These are phyloP conservation scores for Pascua guehoae DNA, from an alignment of 1,284 basidiomycete genomes.

Conservation along the genomic window DNA sequence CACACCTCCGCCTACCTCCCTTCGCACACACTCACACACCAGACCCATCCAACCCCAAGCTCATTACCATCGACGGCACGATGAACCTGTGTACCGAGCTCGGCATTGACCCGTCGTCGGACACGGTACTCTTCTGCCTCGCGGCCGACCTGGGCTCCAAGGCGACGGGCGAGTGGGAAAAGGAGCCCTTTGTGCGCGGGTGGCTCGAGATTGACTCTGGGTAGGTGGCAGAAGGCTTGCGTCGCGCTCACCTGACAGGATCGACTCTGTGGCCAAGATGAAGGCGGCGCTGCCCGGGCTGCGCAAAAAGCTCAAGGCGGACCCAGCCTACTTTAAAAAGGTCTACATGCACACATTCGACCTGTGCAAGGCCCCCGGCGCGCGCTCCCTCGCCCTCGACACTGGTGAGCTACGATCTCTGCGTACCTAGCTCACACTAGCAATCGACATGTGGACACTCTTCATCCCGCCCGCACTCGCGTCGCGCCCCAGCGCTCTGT, in stretches of 20 bases:
- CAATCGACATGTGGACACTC: slow-evolving; percentile 67
- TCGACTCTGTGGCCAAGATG: slow-evolving; percentile 70
- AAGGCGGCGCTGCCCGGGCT: slow-evolving; percentile 59
- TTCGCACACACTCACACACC: not conserved
- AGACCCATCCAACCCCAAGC: slow-evolving; percentile 40
- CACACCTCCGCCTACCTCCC: too few species aligned
- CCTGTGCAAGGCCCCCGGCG: slow-evolving; percentile 72
- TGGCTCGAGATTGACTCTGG: slow-evolving; percentile 59
- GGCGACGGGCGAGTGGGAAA: slow-evolving; percentile 68
- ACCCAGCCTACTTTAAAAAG: slow-evolving; percentile 72
- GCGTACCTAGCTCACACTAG: slow-evolving; percentile 18
- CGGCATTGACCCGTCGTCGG: slow-evolving; percentile 45
- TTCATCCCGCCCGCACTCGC: slow-evolving; percentile 74
- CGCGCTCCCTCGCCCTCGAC: slow-evolving; percentile 51
- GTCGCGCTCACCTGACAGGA: slow-evolving; percentile 50
- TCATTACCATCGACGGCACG: slow-evolving; percentile 50
- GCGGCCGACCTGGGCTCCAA: slow-evolving; percentile 48
- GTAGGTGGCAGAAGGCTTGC: slow-evolving; percentile 19
- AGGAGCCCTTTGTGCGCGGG: slow-evolving; percentile 72
- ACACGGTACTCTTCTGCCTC: slow-evolving; percentile 49
- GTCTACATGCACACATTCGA: slow-evolving; percentile 88
- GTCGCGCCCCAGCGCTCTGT: slow-evolving; percentile 64
- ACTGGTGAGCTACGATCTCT: slow-evolving; percentile 54
- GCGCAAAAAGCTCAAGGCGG: slow-evolving; percentile 61
- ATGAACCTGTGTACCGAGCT: slow-evolving; percentile 45